These are phyloP conservation scores for Amanita fuliginea DNA, from an alignment of 768 basidiomycete species.

Conservation along the genomic window DNA sequence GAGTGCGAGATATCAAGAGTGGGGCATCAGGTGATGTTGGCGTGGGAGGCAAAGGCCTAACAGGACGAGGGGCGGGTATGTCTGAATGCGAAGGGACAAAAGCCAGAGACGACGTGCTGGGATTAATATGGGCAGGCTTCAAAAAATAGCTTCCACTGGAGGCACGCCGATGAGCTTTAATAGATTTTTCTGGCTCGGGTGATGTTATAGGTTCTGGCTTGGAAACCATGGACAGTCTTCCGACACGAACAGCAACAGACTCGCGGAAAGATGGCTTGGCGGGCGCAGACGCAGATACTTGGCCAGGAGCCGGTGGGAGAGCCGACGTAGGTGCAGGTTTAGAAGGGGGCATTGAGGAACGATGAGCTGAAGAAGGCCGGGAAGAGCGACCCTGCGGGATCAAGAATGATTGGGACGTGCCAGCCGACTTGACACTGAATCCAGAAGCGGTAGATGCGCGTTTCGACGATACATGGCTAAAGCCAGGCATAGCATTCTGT, in stretches of 20 bases:
- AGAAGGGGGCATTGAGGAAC: slow-evolving; percentile 61
- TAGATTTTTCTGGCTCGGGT: slow-evolving; percentile 45
- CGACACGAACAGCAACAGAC: slow-evolving; percentile 43
- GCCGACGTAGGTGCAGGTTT: slow-evolving; percentile 61
- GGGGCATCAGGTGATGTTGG: slow-evolving; percentile 10
- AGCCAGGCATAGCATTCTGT: slow-evolving; percentile 31
- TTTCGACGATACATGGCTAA: slow-evolving; percentile 39
- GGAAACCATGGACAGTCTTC: slow-evolving; percentile 50
- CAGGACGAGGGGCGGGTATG: slow-evolving; percentile 31
- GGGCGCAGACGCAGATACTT: slow-evolving; percentile 8
- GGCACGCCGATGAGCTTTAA: slow-evolving; percentile 22
- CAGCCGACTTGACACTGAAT: slow-evolving; percentile 29
- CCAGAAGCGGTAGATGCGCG: slow-evolving; percentile 41
- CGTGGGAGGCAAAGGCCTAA: slow-evolving; percentile 31
- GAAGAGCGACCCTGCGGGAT: slow-evolving; percentile 7
- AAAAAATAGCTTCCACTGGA: slow-evolving; percentile 23
- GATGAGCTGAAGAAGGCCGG: slow-evolving; percentile 26
- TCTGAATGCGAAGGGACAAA: slow-evolving; percentile 8
- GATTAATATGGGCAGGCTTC: not conserved
- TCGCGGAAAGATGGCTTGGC: slow-evolving; percentile 39
- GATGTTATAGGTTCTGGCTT: slow-evolving; percentile 56
- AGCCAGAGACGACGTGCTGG: slow-evolving; percentile 6
- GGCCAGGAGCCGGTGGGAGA: slow-evolving; percentile 24
- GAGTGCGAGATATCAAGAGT: slow-evolving; percentile 11
- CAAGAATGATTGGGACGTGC: slow-evolving; percentile 27